Percentiles rank a stretch among this genome's conserved stretches.
These are phyloP conservation scores for Microbotryomycetes sp. DNA, from an alignment of 1,284 basidiomycete genomes.

Conservation along the genomic window DNA sequence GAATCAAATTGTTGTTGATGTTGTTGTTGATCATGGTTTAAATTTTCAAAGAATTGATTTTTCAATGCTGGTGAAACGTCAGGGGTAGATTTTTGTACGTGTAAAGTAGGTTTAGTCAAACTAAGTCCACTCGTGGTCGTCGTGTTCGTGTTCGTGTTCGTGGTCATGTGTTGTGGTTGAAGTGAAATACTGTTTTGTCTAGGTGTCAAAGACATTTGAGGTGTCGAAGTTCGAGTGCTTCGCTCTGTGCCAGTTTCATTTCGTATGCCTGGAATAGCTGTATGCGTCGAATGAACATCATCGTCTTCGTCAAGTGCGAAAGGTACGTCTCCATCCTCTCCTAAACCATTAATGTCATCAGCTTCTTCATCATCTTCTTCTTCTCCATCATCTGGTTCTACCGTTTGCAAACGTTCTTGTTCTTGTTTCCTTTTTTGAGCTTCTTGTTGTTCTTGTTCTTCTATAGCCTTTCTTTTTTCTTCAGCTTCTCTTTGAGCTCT, in stretches of 20 bases:
- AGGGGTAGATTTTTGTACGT: neutral
- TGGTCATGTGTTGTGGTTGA: neutral
- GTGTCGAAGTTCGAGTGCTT: neutral
- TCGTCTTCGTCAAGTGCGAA: constrained; percentile 14
- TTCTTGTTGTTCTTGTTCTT: too few species aligned
- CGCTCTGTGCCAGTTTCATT: too few species aligned
- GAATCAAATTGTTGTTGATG: neutral
- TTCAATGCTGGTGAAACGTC: neutral
- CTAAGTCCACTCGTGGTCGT: neutral
- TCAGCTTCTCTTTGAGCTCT: constrained; percentile 27
- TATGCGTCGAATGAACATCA: constrained; percentile 5
- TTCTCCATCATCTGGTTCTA: neutral
- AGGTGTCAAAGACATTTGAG: neutral
- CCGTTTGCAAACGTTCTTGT: neutral
- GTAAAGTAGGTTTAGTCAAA: neutral
- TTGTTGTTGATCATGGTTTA: too few species aligned
- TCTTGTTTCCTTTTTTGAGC: neutral
- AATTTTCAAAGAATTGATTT: too few species aligned
- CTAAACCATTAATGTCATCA: neutral
- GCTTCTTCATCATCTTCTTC: constrained; percentile 4
- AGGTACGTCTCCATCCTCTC: constrained; percentile 6
- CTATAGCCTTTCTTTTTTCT: constrained; percentile 14
- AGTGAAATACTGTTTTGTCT: neutral
- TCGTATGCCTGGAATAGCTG: constrained; percentile 1
- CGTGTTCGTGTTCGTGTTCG: neutral